Base-by-base conservation (phyloP, 2,329 filamentous ascomycete genomes). In the Apiospora saccharicola region DNA sequence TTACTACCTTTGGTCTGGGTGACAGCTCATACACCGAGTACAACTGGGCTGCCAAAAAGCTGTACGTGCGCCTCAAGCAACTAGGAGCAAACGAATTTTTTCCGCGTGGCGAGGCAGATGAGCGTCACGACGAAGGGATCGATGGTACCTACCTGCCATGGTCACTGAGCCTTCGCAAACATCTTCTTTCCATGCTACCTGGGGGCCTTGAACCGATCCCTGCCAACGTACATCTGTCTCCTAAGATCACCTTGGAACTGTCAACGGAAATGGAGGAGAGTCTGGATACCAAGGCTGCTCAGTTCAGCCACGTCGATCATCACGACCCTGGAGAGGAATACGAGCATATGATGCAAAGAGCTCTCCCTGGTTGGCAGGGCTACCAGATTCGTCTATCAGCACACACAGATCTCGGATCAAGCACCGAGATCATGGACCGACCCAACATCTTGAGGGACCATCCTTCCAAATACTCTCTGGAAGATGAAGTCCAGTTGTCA, bases 21-120 rank as follows among this genome's bases (percentile, higher is more conserved):
- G 96, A 99, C 82, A 98, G 93, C 79, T 97, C 95, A 1, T 99
- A 99, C 86, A 88, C 93, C 71, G 96, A 97, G 92, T 98, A 94
- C 83, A 99, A 99, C 83, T 98, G 94, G 90, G 95, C 96, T 24
- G 93, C 93, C 67, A 90, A 95, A 69, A 97, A 98, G 82, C 86
- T 99, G 67, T 91, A 95, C 78, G 96, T 95, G 77, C 90, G 96
- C 22, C 85, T 99, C 46, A 82, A 92, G 49, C 95, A 98, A 80
- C 89, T 99, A 0, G 96, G 96, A 1, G 96, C 94, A 3, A 87
- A 87, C 57, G 89, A 94, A 68, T 90, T 96, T 74, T 93, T 93
- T 77, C 90, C 92, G 53, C 87, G 91, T 49, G 96, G 94, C 16
- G 96, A 99, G 82, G 95, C 92, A 30, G 96, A 99, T 79, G 95